Conservation (phyloP, 805 yeast species). For the Ogataea nakhonphanomensis region DNA sequence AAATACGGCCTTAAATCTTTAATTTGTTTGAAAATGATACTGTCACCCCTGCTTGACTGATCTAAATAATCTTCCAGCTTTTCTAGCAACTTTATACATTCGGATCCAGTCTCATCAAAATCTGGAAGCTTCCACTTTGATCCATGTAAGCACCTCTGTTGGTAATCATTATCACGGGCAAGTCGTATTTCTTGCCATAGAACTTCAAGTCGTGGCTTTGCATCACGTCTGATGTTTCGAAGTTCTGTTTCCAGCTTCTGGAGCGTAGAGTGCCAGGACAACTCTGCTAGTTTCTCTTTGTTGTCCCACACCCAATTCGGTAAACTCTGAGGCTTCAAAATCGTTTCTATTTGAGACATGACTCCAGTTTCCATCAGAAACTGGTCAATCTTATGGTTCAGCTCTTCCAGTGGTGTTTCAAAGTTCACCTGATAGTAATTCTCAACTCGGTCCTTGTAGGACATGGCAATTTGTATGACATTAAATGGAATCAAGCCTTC, state of each 20-base stretch:
- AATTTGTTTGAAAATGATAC: slow-evolving; percentile 44
- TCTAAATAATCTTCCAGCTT: slow-evolving; percentile 47
- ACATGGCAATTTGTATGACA: slow-evolving; percentile 61
- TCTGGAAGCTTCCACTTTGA: slow-evolving; percentile 50
- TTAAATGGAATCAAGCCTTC: slow-evolving; percentile 61
- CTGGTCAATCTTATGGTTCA: slow-evolving; percentile 42
- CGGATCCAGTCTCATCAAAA: slow-evolving; percentile 44
- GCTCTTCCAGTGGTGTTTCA: slow-evolving; percentile 44
- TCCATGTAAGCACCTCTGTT: slow-evolving; percentile 51
- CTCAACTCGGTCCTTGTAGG: slow-evolving; percentile 64
- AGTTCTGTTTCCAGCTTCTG: slow-evolving; percentile 44
- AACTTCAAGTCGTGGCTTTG: slow-evolving; percentile 41
- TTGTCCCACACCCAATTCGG: slow-evolving; percentile 58
- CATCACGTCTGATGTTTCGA: slow-evolving; percentile 38
- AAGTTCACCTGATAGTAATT: slow-evolving; percentile 44
- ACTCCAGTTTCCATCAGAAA: slow-evolving; percentile 48
- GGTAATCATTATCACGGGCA: slow-evolving; percentile 56
- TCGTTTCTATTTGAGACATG: slow-evolving; percentile 60
- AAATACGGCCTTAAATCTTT: slow-evolving; percentile 46
- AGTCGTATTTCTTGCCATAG: slow-evolving; percentile 43
- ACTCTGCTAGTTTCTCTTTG: slow-evolving; percentile 47
- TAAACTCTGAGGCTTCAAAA: slow-evolving; percentile 52
- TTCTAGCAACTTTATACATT: slow-evolving; percentile 37
- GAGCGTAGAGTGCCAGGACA: slow-evolving; percentile 50
- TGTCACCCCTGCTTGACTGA: slow-evolving; percentile 64